Conservation (phyloP, 1,284 basidiomycete species). For the Cutaneotrichosporon curvatum region DNA sequence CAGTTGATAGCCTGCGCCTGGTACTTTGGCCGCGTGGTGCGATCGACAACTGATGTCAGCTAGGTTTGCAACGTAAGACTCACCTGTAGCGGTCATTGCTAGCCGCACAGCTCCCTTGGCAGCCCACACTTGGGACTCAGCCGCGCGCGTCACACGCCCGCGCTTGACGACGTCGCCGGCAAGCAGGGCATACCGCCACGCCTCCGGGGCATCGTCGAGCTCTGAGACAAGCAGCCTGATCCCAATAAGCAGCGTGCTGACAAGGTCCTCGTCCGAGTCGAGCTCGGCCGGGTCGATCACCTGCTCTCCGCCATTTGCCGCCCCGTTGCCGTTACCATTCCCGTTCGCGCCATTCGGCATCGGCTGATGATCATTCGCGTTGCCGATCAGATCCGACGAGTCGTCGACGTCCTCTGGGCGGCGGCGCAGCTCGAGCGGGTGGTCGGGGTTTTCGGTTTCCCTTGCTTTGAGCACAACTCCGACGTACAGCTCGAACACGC, state of each 20-base stretch:
- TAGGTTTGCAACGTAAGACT: neutral
- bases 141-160: constrained; percentile 5
- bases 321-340: too few species aligned
- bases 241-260: constrained; percentile 65
- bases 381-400: constrained; percentile 17
- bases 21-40: constrained; percentile 55
- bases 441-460: constrained; percentile 52
- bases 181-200: constrained; percentile 41
- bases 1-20: constrained; percentile 58
- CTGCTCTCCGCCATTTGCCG: constrained; percentile 9
- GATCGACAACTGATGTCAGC: constrained; percentile 56
- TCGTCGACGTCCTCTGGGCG: constrained; percentile 22
- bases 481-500: constrained; percentile 72
- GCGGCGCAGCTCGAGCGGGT: constrained; percentile 41
- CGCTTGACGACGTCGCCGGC: constrained; percentile 37
- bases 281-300: constrained; percentile 23
- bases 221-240: constrained; percentile 60
- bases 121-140: constrained; percentile 36
- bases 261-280: constrained; percentile 64
- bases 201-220: constrained; percentile 38
- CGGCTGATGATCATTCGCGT: constrained; percentile 13
- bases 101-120: constrained; percentile 44
- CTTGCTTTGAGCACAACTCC: constrained; percentile 72
- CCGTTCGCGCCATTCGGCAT: constrained; percentile 1
- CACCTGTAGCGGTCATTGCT: constrained; percentile 38